Percentiles rank a stretch among this genome's conserved stretches.
phyloP scores from a whole-genome alignment of 371 early-diverging fungal genomes.

The Paramicrosporidium saccamoebae region DNA sequence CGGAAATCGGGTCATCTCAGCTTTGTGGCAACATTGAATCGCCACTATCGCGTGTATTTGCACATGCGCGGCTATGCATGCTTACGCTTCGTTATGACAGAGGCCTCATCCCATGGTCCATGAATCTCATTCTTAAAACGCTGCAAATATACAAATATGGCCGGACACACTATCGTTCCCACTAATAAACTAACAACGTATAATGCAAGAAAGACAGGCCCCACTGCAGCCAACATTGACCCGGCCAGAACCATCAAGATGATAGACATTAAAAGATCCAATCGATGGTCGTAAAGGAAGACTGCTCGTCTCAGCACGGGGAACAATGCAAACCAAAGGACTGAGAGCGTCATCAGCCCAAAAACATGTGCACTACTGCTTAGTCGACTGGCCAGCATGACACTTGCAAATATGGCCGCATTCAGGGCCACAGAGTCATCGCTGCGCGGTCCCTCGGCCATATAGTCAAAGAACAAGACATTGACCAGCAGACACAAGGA shows the following conservation, averaged over 20 bases:
- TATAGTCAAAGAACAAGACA: slow-evolving; percentile 62
- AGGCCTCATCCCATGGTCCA: slow-evolving; percentile 91
- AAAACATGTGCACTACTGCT: slow-evolving; percentile 48
- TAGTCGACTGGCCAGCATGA: slow-evolving; percentile 62
- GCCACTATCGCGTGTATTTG: too few species aligned
- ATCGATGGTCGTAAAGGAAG: slow-evolving; percentile 32
- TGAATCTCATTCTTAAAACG: slow-evolving; percentile 78
- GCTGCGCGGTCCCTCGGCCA: slow-evolving; percentile 6
- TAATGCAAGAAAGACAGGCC: slow-evolving; percentile 22
- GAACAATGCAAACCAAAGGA: slow-evolving; percentile 64
- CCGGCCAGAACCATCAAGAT: slow-evolving; percentile 18
- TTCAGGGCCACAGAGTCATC: slow-evolving; percentile 48
- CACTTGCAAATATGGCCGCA: slow-evolving; percentile 75
- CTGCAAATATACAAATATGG: slow-evolving; percentile 61
- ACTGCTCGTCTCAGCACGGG: slow-evolving; percentile 56
- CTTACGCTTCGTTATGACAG: too few species aligned
- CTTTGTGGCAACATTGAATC: too few species aligned
- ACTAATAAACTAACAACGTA: slow-evolving; percentile 27
- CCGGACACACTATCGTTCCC: slow-evolving; percentile 50
- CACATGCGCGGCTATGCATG: too few species aligned
- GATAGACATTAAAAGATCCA: slow-evolving; percentile 16
- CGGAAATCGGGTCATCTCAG: too few species aligned
- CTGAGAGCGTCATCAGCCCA: slow-evolving; percentile 49
- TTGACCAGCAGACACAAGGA: slow-evolving; percentile 43
- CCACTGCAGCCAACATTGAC: slow-evolving; percentile 20